phyloP scores from a whole-genome alignment of 331 rosid genomes.

The Pyracantha coccinea region DNA sequence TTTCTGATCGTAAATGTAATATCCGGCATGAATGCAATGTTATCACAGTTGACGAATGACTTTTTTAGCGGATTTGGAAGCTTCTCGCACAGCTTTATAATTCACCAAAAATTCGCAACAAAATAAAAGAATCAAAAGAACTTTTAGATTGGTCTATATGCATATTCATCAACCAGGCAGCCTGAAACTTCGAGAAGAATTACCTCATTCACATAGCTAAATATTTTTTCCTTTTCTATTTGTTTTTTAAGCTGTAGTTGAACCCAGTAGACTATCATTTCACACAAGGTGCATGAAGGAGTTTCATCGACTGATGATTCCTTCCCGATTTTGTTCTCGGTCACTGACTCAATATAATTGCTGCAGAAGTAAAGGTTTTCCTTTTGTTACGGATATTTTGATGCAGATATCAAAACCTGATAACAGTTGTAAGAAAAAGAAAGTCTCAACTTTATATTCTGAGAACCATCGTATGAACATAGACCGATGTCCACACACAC shows the following conservation, averaged over 20 bases:
- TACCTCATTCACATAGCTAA: conserved; percentile 55
- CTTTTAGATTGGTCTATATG: not conserved
- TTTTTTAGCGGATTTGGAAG: conserved; percentile 56
- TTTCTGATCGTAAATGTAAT: conserved; percentile 49
- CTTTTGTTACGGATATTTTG: conserved; percentile 7
- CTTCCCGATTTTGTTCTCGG: conserved; percentile 25
- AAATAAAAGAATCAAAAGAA: not conserved
- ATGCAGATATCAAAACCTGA: not conserved
- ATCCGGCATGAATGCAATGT: conserved; percentile 38
- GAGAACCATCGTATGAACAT: conserved; percentile 30
- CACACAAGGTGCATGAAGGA: conserved; percentile 46
- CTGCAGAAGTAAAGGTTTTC: conserved; percentile 35
- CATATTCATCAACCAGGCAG: not conserved
- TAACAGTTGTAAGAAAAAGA: not conserved
- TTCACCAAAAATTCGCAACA: not conserved
- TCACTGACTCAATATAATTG: conserved; percentile 42
- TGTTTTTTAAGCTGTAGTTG: conserved; percentile 64
- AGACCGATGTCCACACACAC: conserved; percentile 51
- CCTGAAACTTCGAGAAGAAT: not conserved
- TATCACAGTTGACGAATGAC: conserved; percentile 46
- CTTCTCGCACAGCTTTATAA: conserved; percentile 54
- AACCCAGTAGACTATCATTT: conserved; percentile 63
- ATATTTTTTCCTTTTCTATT: conserved; percentile 38
- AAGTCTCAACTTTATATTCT: conserved; percentile 22
- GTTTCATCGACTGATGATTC: conserved; percentile 27